Conservation (phyloP, 2,329 filamentous ascomycete species). For the Penicillium sp. region DNA sequence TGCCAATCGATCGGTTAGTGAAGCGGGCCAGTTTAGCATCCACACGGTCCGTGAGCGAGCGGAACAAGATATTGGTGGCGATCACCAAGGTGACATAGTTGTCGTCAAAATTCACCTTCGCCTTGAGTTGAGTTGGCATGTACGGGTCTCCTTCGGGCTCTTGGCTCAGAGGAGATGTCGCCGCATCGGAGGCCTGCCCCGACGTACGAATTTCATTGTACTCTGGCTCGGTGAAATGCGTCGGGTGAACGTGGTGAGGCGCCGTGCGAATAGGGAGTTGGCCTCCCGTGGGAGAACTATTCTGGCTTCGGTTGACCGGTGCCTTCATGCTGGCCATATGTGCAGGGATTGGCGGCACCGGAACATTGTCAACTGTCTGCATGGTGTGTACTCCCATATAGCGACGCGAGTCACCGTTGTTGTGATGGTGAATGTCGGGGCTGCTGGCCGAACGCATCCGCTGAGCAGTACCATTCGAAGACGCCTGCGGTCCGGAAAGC, state of each 20-base stretch:
- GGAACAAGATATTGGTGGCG: slow-evolving; percentile 91
- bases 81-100: slow-evolving; percentile 97
- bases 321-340: slow-evolving; percentile 63
- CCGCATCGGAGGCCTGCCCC: slow-evolving; percentile 31
- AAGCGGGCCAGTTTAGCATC: slow-evolving; percentile 91
- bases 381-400: slow-evolving; percentile 58
- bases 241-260: slow-evolving; percentile 48
- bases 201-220: slow-evolving; percentile 37
- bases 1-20: slow-evolving; percentile 79
- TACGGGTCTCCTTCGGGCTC: slow-evolving; percentile 44
- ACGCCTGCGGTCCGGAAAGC: slow-evolving; percentile 57
- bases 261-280: slow-evolving; percentile 64
- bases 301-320: slow-evolving; percentile 74
- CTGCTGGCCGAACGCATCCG: slow-evolving; percentile 91
- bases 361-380: slow-evolving; percentile 59
- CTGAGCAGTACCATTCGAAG: slow-evolving; percentile 59
- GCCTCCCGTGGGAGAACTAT: slow-evolving; percentile 71
- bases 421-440: slow-evolving; percentile 80
- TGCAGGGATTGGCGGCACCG: slow-evolving; percentile 74
- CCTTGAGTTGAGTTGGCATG: slow-evolving; percentile 79
- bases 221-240: slow-evolving; percentile 43
- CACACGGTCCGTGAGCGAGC: slow-evolving; percentile 90
- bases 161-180: slow-evolving; percentile 36
- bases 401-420: slow-evolving; percentile 45
- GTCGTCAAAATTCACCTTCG: slow-evolving; percentile 89